Base-by-base conservation (phyloP, 768 basidiomycete genomes). In the Kwoniella dejecticola region DNA sequence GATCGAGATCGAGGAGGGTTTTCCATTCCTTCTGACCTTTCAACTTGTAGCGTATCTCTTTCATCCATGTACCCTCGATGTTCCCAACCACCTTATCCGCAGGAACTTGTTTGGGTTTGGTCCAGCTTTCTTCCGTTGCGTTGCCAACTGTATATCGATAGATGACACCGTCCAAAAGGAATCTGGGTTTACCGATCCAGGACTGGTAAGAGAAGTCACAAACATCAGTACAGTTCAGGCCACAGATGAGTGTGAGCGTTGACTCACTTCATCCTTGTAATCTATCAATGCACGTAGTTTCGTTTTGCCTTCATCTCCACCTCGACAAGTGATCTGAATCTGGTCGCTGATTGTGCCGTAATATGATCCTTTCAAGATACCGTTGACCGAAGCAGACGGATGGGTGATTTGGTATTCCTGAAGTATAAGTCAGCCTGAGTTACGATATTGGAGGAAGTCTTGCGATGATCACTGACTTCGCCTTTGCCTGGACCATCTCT, bases 191-290 rank as follows among this genome's bases (percentile, higher is more conserved):
- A 53, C 93, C 91, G 45, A 96, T 83, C 94, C 94, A 97, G 2
- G 89, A 89, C 90, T 82, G 45, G 85, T 31, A 62, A n/a, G n/a
- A n/a, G n/a, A n/a, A n/a, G n/a, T n/a, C n/a, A n/a, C n/a, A n/a
- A n/a, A n/a, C n/a, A n/a, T n/a, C n/a, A n/a, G n/a, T n/a, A n/a
- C n/a, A n/a, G n/a, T n/a, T n/a, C n/a, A n/a, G n/a, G n/a, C n/a
- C n/a, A n/a, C n/a, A n/a, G n/a, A n/a, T n/a, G n/a, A n/a, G n/a
- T n/a, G n/a, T n/a, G n/a, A n/a, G n/a, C n/a, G n/a, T n/a, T n/a
- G n/a, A 74, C 86, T 44, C 61, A 90, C 90, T 86, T 99, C 94
- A 75, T 99, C 96, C 80, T 92, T 93, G 81, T 95, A 98, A 71
- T 94, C 91, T 59, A 96, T 85, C 67, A 98, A 83, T 3, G 91